Percentiles rank a stretch among this genome's conserved stretches.
Conservation (phyloP, 768 basidiomycete genomes). For the Tylopilus rubrobrunneus region DNA sequence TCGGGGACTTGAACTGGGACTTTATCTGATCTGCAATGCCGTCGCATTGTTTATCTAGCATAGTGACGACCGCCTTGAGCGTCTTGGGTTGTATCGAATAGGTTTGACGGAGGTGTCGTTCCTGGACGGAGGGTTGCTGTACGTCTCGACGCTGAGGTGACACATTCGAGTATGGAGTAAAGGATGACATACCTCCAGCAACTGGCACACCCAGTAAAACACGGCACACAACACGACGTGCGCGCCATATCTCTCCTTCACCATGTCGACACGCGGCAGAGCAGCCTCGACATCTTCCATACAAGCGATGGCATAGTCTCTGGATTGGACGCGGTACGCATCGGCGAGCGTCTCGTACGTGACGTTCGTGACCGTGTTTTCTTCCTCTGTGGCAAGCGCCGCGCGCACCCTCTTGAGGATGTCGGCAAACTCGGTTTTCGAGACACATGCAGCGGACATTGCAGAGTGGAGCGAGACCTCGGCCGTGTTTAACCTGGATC, state of each 20-base stretch:
- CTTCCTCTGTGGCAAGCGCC: slow-evolving; percentile 11
- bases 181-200: slow-evolving; percentile 32
- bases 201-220: slow-evolving; percentile 45
- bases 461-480: slow-evolving; percentile 30
- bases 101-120: slow-evolving; percentile 15
- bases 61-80: slow-evolving; percentile 19
- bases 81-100: slow-evolving; percentile 12
- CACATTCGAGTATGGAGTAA: not conserved
- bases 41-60: slow-evolving; percentile 26
- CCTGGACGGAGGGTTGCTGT: slow-evolving; percentile 23
- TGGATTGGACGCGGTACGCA: slow-evolving; percentile 18
- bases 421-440: slow-evolving; percentile 17
- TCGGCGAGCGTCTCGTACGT: slow-evolving; percentile 33
- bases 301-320: slow-evolving; percentile 25
- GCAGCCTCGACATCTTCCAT: slow-evolving; percentile 33
- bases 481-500: slow-evolving; percentile 21
- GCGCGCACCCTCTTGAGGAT: slow-evolving; percentile 21
- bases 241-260: slow-evolving; percentile 19
- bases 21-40: slow-evolving; percentile 23
- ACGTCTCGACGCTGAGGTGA: not conserved
- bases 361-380: not conserved
- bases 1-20: slow-evolving; percentile 16
- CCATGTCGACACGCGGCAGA: slow-evolving; percentile 9
- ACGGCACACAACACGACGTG: slow-evolving; percentile 34
- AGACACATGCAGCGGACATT: slow-evolving; percentile 22